Percentiles rank a stretch among this genome's conserved stretches.
phyloP scores from a whole-genome alignment of 306 rosid species.

The Acacia acuminata region DNA sequence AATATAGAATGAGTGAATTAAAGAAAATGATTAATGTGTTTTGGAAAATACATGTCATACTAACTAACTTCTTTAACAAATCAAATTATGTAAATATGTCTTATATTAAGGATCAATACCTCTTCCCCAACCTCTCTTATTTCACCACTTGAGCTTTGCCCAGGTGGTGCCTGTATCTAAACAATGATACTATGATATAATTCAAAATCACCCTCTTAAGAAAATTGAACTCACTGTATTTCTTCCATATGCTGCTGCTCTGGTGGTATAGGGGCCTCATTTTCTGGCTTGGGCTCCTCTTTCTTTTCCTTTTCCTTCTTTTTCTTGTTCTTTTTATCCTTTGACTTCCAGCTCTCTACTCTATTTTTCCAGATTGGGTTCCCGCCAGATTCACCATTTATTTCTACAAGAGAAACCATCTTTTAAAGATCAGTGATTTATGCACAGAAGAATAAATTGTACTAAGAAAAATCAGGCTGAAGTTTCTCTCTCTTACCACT shows the following conservation, averaged over 20 bases:
- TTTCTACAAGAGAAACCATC: conserved; percentile 59
- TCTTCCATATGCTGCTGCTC: conserved; percentile 91
- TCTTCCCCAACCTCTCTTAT: too few species aligned
- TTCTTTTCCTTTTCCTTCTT: conserved; percentile 80
- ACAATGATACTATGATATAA: background rate
- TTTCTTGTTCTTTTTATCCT: conserved; percentile 83
- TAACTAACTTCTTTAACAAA: too few species aligned
- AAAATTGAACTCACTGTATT: conserved; percentile 48
- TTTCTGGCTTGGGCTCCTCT: conserved; percentile 46
- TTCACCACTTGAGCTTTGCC: too few species aligned
- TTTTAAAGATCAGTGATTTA: conserved; percentile 11
- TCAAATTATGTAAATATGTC: too few species aligned
- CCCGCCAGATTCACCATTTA: conserved; percentile 61
- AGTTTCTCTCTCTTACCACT: conserved; percentile 58
- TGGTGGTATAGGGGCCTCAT: conserved; percentile 57
- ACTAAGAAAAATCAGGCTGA: conserved; percentile 6
- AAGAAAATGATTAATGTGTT: too few species aligned
- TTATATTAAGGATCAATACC: too few species aligned
- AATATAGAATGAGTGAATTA: too few species aligned
- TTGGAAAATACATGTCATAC: too few species aligned
- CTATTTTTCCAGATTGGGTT: conserved; percentile 89
- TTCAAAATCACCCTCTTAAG: background rate
- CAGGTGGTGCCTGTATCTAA: background rate
- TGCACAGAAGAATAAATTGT: conserved; percentile 4
- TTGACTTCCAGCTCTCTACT: conserved; percentile 93